Evolutionary conservation across 768 basidiomycete species (phyloP), one percentile per base, ranked within the genome.

Genomic region (Rhizopogon salebrosus): DNA sequence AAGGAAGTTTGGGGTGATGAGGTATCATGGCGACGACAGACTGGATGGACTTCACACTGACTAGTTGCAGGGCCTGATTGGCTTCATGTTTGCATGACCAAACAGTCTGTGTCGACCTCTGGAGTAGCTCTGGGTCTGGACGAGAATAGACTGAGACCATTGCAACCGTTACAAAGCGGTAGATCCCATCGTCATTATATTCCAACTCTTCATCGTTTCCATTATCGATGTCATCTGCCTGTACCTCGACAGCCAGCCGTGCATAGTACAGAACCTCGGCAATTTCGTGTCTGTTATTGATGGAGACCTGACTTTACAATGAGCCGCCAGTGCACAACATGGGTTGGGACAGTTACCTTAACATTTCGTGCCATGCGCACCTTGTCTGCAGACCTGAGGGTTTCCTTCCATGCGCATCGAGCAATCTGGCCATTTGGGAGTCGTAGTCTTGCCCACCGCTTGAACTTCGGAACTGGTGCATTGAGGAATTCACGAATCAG

Each of bases 301-400:
- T 35, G 7, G 34, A 13, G 34, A 35, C 34, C 34, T 35, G 6
- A 35, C 11, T 35, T 35, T 35, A 14, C 11, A 14, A 9, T 35
- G 1, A 35, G 34, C 3, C 3, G 11, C 34, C 14, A 14, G 11
- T 13, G 34, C 1, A 14, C 14, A 35, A 6, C 14, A 14, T 14
- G 34, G 14, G 34, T 13, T 1, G 14, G 34, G 34, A 35, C 10
- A 13, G 14, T 35, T 56, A 71, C 73, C 64, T 70, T 72, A 1
- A 72, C 64, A 60, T 68, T 71, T 2, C 69, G 48, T 8, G 70
- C 52, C 5, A 59, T 66, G 8, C 68, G 54, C 9, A 65, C 24
- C 8, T 67, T 57, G 27, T 64, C 45, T 3, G 41, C 53, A 3
- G 41, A 27, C 31, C 55, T 53, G 4, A 27, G 10, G 4, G 11